Base-by-base conservation (phyloP, 176 grass and related monocot species). In the Avena sativa region DNA sequence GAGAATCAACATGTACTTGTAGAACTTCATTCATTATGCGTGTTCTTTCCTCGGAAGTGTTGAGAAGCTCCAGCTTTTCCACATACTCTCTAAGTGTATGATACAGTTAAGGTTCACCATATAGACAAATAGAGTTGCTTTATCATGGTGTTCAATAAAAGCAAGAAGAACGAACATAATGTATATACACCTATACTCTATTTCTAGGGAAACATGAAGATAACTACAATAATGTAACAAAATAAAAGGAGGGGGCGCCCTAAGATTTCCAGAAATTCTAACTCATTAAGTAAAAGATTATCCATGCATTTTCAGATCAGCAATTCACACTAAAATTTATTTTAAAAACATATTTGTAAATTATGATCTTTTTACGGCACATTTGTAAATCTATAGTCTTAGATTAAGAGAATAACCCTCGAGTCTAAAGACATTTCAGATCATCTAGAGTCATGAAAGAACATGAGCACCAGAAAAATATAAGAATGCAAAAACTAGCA, bases 81-180 rank as follows among this genome's bases (percentile, higher is more conserved):
- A 96, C 86, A 88, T 89, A 94, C 58, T 89, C 92, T 90, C 97
- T 88, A 80, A 99, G 97, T 70, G 97, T 99, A 86, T 72, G 89
- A 79, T 80, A 75, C 73, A 84, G 94, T 99, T 83, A 99, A 96
- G 91, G 85, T 86, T 83, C 65, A 88, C 74, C 73, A 43, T 87
- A 84, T 32, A 81, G 67, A 10, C 34, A 75, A 56, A 40, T 83
- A 84, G 84, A 83, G 13, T 34, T 53, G 30, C 40, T 55, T 48
- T 57, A 77, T 70, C 74, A 76, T 68, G 48, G 71, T 58, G 14
- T 58, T 79, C 59, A 7, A 51, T 3, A 65, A 67, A 67, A 66
- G 51, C 4, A 68, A 38, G 44, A 12, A 6, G 64, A 77, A 76
- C 0, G 4, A 58, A 49, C 20, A 86, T 12, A 85, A 63, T 6